These are phyloP conservation scores for Arachnomyces sp. DNA, from an alignment of 2,329 filamentous ascomycete genomes.

Conservation along the genomic window DNA sequence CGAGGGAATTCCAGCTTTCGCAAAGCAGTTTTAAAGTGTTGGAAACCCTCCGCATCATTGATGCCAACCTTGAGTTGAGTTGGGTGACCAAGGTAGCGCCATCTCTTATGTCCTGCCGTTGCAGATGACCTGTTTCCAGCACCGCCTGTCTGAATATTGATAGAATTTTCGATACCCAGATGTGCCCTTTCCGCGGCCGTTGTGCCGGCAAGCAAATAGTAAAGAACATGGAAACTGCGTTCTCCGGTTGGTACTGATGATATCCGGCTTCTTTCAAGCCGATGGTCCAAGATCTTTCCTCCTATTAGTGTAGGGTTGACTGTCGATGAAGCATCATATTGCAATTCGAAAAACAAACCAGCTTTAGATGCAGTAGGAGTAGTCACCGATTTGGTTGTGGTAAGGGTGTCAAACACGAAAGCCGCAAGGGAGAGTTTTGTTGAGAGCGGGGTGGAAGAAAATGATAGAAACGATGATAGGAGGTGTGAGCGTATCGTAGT, in stretches of 20 bases:
- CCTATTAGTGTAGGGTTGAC: conserved; percentile 83
- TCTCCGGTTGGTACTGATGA: conserved; percentile 90
- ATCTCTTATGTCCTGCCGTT: conserved; percentile 62
- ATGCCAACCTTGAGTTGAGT: conserved; percentile 96
- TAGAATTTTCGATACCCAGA: conserved; percentile 55
- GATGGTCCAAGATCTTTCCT: conserved; percentile 88
- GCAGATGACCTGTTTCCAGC: conserved; percentile 48
- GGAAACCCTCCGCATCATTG: conserved; percentile 91
- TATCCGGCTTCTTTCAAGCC: conserved; percentile 84
- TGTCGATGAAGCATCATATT: conserved; percentile 85
- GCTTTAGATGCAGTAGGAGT: conserved; percentile 94
- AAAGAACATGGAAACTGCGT: conserved; percentile 90
- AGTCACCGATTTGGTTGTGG: conserved; percentile 92
- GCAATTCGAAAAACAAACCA: conserved; percentile 89
- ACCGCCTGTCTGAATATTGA: conserved; percentile 30
- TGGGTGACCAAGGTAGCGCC: conserved; percentile 93
- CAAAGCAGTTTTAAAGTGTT: conserved; percentile 93
- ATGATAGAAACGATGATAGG: conserved; percentile 75
- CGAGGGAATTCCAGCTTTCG: conserved; percentile 90
- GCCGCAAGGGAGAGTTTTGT: conserved; percentile 88
- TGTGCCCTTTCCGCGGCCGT: conserved; percentile 85
- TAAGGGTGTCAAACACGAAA: conserved; percentile 92
- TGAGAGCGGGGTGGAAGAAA: conserved; percentile 86
- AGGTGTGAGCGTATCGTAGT: conserved; percentile 88
- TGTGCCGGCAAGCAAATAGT: conserved; percentile 90